Evolutionary conservation across 192 early-diverging fungal genomes (phyloP), one percentile per base, ranked within the genome.

Genomic region (Coemansia sp.): DNA sequence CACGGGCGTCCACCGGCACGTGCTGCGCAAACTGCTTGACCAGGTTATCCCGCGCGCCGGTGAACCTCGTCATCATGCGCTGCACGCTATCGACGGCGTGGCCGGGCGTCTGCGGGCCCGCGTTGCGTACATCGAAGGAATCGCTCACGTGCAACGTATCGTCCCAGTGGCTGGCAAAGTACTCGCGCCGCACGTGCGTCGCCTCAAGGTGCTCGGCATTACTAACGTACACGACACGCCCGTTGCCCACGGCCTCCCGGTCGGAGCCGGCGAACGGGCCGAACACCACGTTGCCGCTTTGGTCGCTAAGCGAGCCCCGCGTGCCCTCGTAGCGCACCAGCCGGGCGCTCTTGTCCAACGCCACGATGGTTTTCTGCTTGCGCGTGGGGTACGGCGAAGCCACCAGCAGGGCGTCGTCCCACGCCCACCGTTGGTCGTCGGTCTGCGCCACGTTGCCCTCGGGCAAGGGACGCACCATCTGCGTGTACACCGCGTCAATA

Each of bases 81-180:
- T 55, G 46, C 10, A 71, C 69, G 43, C 66, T 64, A 43, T 80
- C 67, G 30, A 67, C 70, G 8, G 40, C 34, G 1, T 47, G 61
- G 21, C 22, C 34, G 9, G 46, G 46, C 19, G 57, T 25, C 11
- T 9, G 17, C 0, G 74, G 71, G n/a, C 52, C 71, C 3, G 43
- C 92, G 84, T 64, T 86, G 78, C 58, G 93, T 60, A 66, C 81
- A 77, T 67, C 81, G 46, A 78, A 91, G 62, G 91, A 84, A 57
- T 99, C 97, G 53, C 88, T 84, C 15, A 97, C 83, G 15, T 83
- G 85, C 53, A 96, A 68, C 61, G 90, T 90, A 42, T 82, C 81
- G 22, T 84, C 87, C 88, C 90, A 91, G 61, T 94, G 93, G 65
- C 89, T 91, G 44, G 98, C 72, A 67, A 73, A 69, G 53, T 69